Percentiles rank a stretch among this genome's conserved stretches.
Conservation (phyloP, 2,329 filamentous ascomycete genomes). For the Fusarium piperis region DNA sequence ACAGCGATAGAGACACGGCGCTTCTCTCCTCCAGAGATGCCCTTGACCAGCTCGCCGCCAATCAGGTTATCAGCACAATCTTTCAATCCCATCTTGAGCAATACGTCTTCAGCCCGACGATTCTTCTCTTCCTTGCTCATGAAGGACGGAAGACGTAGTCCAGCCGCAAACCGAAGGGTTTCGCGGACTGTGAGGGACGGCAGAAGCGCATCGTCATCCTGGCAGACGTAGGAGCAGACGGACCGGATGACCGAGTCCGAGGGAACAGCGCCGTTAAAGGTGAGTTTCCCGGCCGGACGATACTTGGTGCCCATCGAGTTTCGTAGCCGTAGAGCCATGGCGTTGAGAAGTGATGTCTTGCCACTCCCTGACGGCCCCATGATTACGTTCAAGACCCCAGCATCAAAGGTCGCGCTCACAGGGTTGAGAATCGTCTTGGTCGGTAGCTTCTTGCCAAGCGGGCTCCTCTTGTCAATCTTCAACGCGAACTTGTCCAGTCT, state of each 20-base stretch:
- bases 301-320: constrained; percentile 72
- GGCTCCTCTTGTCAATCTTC: constrained; percentile 68
- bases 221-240: constrained; percentile 79
- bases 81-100: constrained; percentile 80
- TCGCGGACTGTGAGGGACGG: constrained; percentile 80
- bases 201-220: constrained; percentile 80
- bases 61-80: constrained; percentile 81
- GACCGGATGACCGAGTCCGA: constrained; percentile 75
- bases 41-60: constrained; percentile 77
- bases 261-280: constrained; percentile 75
- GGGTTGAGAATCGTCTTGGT: constrained; percentile 72
- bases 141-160: constrained; percentile 74
- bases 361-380: constrained; percentile 84
- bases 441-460: constrained; percentile 61
- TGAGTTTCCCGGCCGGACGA: constrained; percentile 67
- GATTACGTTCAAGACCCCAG: constrained; percentile 77
- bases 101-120: constrained; percentile 73
- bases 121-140: constrained; percentile 76
- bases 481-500: constrained; percentile 72
- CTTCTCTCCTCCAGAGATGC: constrained; percentile 83
- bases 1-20: constrained; percentile 80
- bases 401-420: constrained; percentile 72
- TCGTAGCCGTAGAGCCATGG: constrained; percentile 74
- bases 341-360: constrained; percentile 79
- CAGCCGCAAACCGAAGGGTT: constrained; percentile 76